Evolutionary conservation across 768 basidiomycete genomes (phyloP), one percentile per base, ranked within the genome.

Genomic region (Termitomyces sp.): DNA sequence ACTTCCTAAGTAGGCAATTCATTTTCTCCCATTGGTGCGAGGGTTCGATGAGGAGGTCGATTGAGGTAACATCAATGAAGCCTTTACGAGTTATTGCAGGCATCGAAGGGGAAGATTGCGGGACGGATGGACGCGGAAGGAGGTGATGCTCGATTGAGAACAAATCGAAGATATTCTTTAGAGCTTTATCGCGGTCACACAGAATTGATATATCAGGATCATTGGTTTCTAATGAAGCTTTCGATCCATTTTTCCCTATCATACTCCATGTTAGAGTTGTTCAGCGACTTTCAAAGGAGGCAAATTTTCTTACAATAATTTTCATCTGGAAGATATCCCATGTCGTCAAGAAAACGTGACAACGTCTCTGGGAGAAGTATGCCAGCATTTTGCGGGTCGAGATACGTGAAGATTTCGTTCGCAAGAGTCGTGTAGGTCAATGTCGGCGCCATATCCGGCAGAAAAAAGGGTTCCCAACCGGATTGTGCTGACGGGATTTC

Each of bases 71-170:
- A 29, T 59, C 60, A 28, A 60, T 44, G 45, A 63, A 63, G 37
- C 62, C 62, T 50, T 61, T 57, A 6, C 60, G 60, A 13, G 60
- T 63, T 31, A 63, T 55, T 22, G 57, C 56, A 22, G 62, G 62
- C 62, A 63, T 63, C 2, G 55, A 55, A 34, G 60, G 56, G n/a
- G 48, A 26, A 20, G 18, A 7, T 22, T 42, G 20, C 2, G 52
- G 9, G 15, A 42, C 53, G 2, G 22, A 45, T 26, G 53, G 53
- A 22, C 61, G 61, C n/a, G 58, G 61, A 31, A 62, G 55, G 12
- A 63, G 56, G n/a, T 51, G 57, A 36, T 63, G 62, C 4, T 63
- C 62, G 18, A 63, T 60, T 8, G 59, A 54, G 24, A 60, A 60
- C 12, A 60, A 7, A 18, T 60, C 57, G n/a, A 58, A 60, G 24